phyloP scores from a whole-genome alignment of 1,284 basidiomycete genomes.

The Moniliophthora roreri region DNA sequence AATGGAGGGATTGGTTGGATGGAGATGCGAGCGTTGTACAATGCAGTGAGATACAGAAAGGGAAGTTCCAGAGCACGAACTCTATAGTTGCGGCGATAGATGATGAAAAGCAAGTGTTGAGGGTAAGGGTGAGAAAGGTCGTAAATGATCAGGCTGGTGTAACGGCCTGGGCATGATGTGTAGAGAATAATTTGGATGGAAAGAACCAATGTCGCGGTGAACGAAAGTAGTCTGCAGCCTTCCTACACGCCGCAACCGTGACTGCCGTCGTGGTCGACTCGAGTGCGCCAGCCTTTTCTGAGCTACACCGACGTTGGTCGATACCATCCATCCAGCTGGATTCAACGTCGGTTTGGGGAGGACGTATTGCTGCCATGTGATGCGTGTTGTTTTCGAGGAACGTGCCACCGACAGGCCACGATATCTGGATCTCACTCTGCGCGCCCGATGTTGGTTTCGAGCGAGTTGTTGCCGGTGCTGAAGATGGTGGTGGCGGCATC shows the following conservation, averaged over 20 bases:
- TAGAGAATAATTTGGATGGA: constrained; percentile 50
- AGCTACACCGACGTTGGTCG: background rate
- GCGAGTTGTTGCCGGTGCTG: background rate
- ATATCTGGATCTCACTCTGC: background rate
- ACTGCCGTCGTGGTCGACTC: constrained; percentile 30
- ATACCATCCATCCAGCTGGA: background rate
- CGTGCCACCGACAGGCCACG: background rate
- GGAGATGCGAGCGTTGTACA: no score
- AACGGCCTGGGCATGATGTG: constrained; percentile 20
- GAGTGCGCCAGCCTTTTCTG: constrained; percentile 19
- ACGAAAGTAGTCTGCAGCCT: constrained; percentile 40
- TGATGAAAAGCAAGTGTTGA: background rate
- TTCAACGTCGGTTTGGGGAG: background rate
- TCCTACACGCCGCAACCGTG: constrained; percentile 30
- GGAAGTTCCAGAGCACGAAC: background rate
- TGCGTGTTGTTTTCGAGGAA: background rate
- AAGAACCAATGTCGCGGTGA: constrained; percentile 60
- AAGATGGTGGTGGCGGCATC: background rate
- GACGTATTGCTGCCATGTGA: constrained; percentile 20
- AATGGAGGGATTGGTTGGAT: no score
- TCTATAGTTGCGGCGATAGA: background rate
- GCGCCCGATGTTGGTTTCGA: background rate
- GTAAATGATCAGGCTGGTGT: background rate
- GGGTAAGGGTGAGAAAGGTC: background rate
- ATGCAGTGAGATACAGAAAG: background rate